Conservation (phyloP, 2,329 filamentous ascomycete genomes). For the Alternaria alternata region DNA sequence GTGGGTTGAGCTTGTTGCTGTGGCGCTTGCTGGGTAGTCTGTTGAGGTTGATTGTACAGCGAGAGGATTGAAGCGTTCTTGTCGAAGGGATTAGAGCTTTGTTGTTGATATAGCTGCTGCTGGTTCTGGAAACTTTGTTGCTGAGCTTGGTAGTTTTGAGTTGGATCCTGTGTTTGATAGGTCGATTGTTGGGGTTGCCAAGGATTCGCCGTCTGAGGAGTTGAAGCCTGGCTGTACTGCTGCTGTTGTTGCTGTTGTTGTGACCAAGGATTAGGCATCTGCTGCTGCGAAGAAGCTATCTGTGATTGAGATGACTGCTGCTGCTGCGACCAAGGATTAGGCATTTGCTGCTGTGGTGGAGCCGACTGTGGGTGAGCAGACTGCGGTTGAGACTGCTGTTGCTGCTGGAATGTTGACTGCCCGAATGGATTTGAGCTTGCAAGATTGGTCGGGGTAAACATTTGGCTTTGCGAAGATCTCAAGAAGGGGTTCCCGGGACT, state of each 20-base stretch:
- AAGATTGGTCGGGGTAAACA: conserved; percentile 47
- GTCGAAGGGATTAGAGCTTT: conserved; percentile 60
- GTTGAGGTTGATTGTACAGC: conserved; percentile 71
- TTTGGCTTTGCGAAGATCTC: conserved; percentile 53
- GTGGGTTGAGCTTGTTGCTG: conserved; percentile 41
- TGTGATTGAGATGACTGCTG: conserved; percentile 26
- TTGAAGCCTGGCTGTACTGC: conserved; percentile 14
- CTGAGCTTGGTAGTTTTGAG: conserved; percentile 22
- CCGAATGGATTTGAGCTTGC: conserved; percentile 52
- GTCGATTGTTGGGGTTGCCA: conserved; percentile 37
- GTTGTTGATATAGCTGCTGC: conserved; percentile 36
- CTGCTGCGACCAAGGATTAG: conserved; percentile 36
- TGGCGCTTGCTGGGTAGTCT: conserved; percentile 55
- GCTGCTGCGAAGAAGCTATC: conserved; percentile 18
- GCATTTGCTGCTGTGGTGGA: conserved; percentile 25
- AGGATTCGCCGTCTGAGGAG: conserved; percentile 29
- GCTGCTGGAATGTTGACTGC: conserved; percentile 34
- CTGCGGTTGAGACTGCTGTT: conserved; percentile 33
- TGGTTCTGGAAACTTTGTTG: conserved; percentile 25
- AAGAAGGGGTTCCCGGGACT: conserved; percentile 56
- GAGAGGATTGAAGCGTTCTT: conserved; percentile 76
- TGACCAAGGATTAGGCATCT: conserved; percentile 36
- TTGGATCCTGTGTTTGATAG: conserved; percentile 29
- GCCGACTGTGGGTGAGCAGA: conserved; percentile 19
- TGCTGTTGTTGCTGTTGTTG: conserved; percentile 19